Base-by-base conservation (phyloP, 108 stramenopile species). In the Conticribra guillardii region DNA sequence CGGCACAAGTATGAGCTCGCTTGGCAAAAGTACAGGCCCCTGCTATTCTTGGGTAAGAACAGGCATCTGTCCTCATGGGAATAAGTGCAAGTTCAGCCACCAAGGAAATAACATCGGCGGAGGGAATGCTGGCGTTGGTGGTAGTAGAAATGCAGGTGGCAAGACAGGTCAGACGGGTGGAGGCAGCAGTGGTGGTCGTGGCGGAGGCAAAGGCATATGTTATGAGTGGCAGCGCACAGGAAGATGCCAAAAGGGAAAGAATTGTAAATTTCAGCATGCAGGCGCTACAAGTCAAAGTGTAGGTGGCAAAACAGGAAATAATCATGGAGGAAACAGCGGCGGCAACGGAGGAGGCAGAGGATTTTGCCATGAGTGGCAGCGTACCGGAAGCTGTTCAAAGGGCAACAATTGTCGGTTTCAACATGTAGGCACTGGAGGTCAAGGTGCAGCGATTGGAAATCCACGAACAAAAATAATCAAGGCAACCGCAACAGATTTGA, bases 191-290 rank as follows among this genome's bases (percentile, higher is more conserved):
- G 33, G 58, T 15, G 33, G 33, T 14, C 2, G 26, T n/a, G 19
- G 14, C 19, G 33, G 17, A 2, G 17, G 11, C 19, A 59, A 21
- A 28, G 32, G 32, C n/a, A 31, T 69, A 28, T 76, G 74, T 29
- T 69, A 54, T 26, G 67, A 69, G 18, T 76, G 56, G 22, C 50
- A 54, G 21, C 55, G 37, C 7, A 54, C 51, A 15, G 74, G 74
- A 41, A 53, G 27, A 23, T 76, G 74, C 31, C 30, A 18, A 27
- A 53, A 31, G 32, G 74, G 74, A 26, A 46, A 49, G 29, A 76
- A 29, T 44, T 76, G 74, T 19, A 59, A 30, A 27, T 76, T 60
- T 32, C 52, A 32, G 18, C 74, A 76, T 67, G 55, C 66, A 44
- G 54, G 17, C 28, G 28, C 32, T 32, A 41, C 29, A 9, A 19